Evolutionary conservation across 805 yeast genomes (phyloP), one percentile per base, ranked within the genome.

Genomic region (Metschnikowia proteae): DNA sequence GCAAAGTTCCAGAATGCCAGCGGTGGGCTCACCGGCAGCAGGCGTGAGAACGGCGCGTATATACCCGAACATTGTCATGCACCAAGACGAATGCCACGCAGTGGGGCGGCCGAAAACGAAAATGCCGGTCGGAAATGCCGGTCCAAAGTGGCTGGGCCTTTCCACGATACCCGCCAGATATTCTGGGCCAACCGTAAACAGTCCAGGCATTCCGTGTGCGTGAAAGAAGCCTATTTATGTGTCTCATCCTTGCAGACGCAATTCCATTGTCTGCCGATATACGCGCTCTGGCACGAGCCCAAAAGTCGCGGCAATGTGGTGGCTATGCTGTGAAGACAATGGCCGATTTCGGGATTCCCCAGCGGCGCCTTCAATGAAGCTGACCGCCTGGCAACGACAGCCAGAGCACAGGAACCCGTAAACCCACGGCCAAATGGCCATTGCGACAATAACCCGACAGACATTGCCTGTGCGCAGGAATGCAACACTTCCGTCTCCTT

Each of bases 401-500:
- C n/a, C 33, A 31, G 17, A 31, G 10, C 33, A 31, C n/a, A 31
- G n/a, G 26, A 10, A 11, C 13, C 38, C 13, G 38, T n/a, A 35
- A 23, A 17, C 23, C 13, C 27, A 35, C 11, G 11, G 17, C 17
- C 17, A 17, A 17, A 17, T 17, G 22, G 9, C 13, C 17, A 32
- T 1, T 33, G 36, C 22, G 25, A 5, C 7, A 33, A n/a, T 33
- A 33, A 8, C 23, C 25, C 36, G 22, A 9, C 10, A 23, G 36
- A 36, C 36, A 11, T 25, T 31, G 27, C n/a, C 17, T 38, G 28
- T 26, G 29, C 32, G 25, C 35, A 32, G 28, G n/a, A 23, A 30
- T 40, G 36, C 43, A 40, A 25, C 43, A 31, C 36, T 25, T n/a
- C 23, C 34, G 43, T 17, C 43, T 25, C 43, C 36, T 40, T 31